These are phyloP conservation scores for Thalassiosira exigua DNA, from an alignment of 352 stramenopile species.

Conservation along the genomic window DNA sequence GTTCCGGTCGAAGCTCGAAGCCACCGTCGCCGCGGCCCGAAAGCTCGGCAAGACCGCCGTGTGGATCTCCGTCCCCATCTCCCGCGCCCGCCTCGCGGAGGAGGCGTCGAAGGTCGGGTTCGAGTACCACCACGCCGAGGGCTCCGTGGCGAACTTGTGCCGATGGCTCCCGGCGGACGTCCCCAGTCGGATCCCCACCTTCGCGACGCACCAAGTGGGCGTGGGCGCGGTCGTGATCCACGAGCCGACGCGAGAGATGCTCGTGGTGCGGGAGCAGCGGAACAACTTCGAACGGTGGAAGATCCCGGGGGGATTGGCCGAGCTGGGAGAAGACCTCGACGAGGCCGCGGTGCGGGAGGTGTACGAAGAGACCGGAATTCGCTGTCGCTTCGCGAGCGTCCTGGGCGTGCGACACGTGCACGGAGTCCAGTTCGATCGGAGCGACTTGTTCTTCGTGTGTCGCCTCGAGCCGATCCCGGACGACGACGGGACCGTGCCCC, in stretches of 20 bases:
- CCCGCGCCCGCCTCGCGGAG: constrained; percentile 59
- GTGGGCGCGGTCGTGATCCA: constrained; percentile 81
- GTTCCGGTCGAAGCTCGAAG: constrained; percentile 60
- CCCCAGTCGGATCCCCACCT: constrained; percentile 69
- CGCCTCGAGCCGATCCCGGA: constrained; percentile 73
- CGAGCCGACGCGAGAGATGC: constrained; percentile 60
- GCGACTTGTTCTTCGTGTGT: constrained; percentile 85
- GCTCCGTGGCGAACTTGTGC: constrained; percentile 60
- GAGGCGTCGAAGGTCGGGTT: constrained; percentile 60
- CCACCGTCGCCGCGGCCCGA: constrained; percentile 52
- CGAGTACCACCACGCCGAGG: constrained; percentile 72
- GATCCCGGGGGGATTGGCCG: constrained; percentile 74
- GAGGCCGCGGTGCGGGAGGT: constrained; percentile 80
- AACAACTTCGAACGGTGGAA: constrained; percentile 82
- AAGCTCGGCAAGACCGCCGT: constrained; percentile 68
- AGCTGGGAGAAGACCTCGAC: constrained; percentile 80
- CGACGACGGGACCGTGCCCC: constrained; percentile 53
- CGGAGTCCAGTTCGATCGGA: constrained; percentile 69
- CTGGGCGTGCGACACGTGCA: constrained; percentile 81
- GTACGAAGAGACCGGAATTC: constrained; percentile 82
- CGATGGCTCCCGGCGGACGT: constrained; percentile 63
- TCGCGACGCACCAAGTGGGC: constrained; percentile 81
- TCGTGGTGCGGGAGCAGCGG: constrained; percentile 74
- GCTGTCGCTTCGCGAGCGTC: constrained; percentile 68
- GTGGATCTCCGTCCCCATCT: constrained; percentile 79